Evolutionary conservation across 192 early-diverging fungal species (phyloP).

Genomic region (Radiomyces spectabilis): DNA sequence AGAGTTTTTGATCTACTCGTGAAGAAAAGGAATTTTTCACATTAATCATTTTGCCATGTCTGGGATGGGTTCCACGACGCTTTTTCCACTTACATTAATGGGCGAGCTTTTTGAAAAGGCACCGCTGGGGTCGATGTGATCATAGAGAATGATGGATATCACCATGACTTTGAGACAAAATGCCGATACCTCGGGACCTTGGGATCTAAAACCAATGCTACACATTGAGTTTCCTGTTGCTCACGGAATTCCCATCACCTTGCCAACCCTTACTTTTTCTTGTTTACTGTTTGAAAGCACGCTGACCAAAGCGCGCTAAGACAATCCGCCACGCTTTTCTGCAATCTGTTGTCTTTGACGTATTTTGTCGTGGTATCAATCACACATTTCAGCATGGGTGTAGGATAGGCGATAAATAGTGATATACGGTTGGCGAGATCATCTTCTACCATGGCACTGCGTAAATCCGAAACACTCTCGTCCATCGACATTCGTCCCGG

Average conservation of each 20-base stretch:
- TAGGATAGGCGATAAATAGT: conserved; percentile 93
- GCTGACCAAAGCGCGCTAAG: conserved; percentile 69
- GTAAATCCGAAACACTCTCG: conserved; percentile 35
- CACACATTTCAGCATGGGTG: conserved; percentile 84
- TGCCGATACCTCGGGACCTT: conserved; percentile 50
- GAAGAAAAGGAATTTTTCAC: neutral
- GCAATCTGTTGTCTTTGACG: conserved; percentile 41
- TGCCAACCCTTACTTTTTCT: conserved; percentile 41
- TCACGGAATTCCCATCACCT: too few relatives aligned
- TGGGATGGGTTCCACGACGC: too few relatives aligned
- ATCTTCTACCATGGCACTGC: conserved; percentile 62
- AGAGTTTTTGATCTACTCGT: conserved; percentile 27
- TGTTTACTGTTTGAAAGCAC: conserved; percentile 73
- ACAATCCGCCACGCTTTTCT: conserved; percentile 58
- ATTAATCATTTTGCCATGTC: too few relatives aligned
- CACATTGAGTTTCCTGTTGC: too few relatives aligned
- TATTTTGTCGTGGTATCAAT: conserved; percentile 73
- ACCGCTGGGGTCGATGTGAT: conserved; percentile 75
- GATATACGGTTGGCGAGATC: conserved; percentile 92
- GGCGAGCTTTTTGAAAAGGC: conserved; percentile 66
- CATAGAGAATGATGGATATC: conserved; percentile 80
- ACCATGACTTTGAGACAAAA: conserved; percentile 85
- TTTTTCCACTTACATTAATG: conserved; percentile 75
- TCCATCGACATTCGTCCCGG: neutral
- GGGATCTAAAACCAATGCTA: conserved; percentile 31